These are phyloP conservation scores for Volvox africanus DNA, from an alignment of 139 green algal genomes.

Conservation along the genomic window DNA sequence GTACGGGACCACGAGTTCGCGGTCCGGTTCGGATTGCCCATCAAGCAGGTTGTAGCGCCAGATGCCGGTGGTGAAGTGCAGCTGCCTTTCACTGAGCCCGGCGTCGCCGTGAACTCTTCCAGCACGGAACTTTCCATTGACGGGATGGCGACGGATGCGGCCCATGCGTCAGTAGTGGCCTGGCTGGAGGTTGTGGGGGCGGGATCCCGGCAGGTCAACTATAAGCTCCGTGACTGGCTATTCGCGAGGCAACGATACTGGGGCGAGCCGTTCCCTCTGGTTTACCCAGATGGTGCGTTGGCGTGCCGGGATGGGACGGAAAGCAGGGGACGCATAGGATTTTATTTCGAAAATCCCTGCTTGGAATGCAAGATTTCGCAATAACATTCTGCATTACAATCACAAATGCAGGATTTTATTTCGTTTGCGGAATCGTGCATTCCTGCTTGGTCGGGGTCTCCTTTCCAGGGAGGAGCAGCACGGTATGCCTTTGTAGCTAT, in stretches of 20 bases:
- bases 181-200: constrained; percentile 24
- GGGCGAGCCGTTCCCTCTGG: constrained; percentile 98
- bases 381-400: too few species aligned
- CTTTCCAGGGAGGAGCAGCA: too few species aligned
- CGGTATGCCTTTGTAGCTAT: too few species aligned
- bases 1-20: constrained; percentile 94
- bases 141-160: constrained; percentile 71
- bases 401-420: too few species aligned
- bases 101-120: constrained; percentile 74
- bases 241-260: constrained; percentile 99
- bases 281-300: constrained; percentile 63
- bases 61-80: background rate
- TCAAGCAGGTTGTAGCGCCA: constrained; percentile 73
- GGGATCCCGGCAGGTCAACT: constrained; percentile 82
- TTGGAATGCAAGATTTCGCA: too few species aligned
- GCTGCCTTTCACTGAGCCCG: constrained; percentile 79
- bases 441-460: too few species aligned
- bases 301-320: background rate
- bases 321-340: background rate
- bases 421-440: too few species aligned
- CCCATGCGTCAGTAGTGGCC: constrained; percentile 36
- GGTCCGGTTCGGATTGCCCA: constrained; percentile 75
- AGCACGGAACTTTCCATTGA: constrained; percentile 77
- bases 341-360: too few species aligned
- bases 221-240: constrained; percentile 98